Percentiles rank a stretch among this genome's conserved stretches.
phyloP scores from a whole-genome alignment of 306 rosid species.

The Dicorynia guianensis region DNA sequence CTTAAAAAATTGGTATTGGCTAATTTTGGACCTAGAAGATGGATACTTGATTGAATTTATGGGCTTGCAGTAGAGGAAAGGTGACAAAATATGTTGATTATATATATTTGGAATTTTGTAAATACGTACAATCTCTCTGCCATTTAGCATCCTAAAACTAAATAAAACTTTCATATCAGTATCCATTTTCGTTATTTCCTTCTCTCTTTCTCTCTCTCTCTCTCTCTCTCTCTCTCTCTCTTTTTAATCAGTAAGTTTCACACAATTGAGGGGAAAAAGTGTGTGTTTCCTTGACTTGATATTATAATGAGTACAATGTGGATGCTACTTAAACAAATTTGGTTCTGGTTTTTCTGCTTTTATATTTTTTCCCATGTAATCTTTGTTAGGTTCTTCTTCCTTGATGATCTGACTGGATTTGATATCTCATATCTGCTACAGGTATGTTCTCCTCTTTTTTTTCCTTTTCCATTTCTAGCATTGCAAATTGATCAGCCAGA shows the following conservation, averaged over 20 bases:
- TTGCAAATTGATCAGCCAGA: conserved; percentile 20
- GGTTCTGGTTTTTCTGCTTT: not conserved
- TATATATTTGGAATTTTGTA: conserved; percentile 2
- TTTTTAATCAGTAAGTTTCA: conserved; percentile 19
- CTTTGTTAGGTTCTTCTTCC: conserved; percentile 88
- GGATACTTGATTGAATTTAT: not conserved
- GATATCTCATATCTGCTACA: conserved; percentile 80
- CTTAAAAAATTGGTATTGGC: not conserved
- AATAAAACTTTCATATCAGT: not conserved
- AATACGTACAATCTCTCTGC: not conserved
- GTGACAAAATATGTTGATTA: not conserved
- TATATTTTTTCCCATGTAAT: conserved; percentile 25
- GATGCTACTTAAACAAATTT: conserved; percentile 33
- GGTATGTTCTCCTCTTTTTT: conserved; percentile 50
- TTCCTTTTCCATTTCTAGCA: conserved; percentile 21
- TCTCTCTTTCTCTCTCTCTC: too few species aligned
- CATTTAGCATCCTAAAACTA: not conserved
- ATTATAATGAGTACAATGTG: not conserved
- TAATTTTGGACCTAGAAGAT: not conserved
- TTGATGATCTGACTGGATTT: conserved; percentile 91
- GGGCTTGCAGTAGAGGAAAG: not conserved
- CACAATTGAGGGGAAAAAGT: conserved; percentile 8
- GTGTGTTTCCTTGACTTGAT: not conserved
- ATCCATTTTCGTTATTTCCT: too few species aligned
- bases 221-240: not conserved